Percentiles rank a stretch among this genome's conserved stretches.
Conservation (phyloP, 73 alveolate genomes). For the Blepharisma stoltei region DNA sequence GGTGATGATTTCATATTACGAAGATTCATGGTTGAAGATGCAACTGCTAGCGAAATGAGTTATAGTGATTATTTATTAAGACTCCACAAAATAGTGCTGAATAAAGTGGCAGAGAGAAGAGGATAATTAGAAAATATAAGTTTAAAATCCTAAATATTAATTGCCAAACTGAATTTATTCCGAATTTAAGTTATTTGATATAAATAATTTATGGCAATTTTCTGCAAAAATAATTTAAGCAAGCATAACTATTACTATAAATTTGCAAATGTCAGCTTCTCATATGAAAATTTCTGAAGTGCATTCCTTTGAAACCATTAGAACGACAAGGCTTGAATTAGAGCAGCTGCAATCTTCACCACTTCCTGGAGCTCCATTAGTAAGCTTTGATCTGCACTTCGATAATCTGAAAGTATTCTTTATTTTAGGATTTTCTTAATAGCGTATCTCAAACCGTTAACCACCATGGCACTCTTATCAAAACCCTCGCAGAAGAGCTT, state of each 20-base stretch:
- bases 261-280: neutral
- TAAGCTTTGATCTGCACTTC: constrained; percentile 27
- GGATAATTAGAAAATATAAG: too few relatives aligned
- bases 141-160: too few relatives aligned
- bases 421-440: constrained; percentile 22
- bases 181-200: too few relatives aligned
- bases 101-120: neutral
- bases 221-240: too few relatives aligned
- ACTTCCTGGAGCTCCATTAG: constrained; percentile 12
- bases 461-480: constrained; percentile 28
- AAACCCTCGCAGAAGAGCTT: neutral
- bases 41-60: neutral
- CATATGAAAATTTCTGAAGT: neutral
- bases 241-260: too few relatives aligned
- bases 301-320: neutral
- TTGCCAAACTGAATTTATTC: too few relatives aligned
- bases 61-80: neutral
- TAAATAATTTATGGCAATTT: too few relatives aligned
- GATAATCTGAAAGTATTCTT: constrained; percentile 3
- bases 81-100: neutral
- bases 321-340: neutral
- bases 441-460: neutral
- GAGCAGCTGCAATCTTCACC: neutral
- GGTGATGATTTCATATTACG: neutral
- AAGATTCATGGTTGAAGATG: constrained; percentile 7